phyloP scores from a whole-genome alignment of 176 grass and related monocot genomes.

The Poa annua region DNA sequence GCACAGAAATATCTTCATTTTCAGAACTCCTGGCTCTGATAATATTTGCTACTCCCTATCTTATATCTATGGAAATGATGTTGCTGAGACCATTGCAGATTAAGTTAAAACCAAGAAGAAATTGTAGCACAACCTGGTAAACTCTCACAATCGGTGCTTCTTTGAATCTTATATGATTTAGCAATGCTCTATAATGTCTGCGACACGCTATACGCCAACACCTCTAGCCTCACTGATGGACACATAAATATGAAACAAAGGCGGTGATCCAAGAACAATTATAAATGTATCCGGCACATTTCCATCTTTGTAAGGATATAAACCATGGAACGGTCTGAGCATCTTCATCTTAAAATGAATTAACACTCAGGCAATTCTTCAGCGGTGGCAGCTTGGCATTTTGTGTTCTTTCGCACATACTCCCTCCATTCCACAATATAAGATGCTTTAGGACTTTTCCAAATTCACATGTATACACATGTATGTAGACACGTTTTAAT shows the following conservation, averaged over 20 bases:
- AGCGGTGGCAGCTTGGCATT: background rate
- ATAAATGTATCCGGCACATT: background rate
- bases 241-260: background rate
- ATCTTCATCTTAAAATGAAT: conserved; percentile 24
- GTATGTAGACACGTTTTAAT: too few species aligned
- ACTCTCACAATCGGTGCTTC: background rate
- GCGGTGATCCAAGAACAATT: background rate
- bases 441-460: too few species aligned
- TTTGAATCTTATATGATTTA: background rate
- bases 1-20: conserved; percentile 16
- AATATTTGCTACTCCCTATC: conserved; percentile 1
- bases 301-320: conserved; percentile 6
- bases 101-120: conserved; percentile 17
- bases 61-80: conserved; percentile 4
- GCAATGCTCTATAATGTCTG: background rate
- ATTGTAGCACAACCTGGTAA: background rate
- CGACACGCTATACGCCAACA: background rate
- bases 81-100: conserved; percentile 5
- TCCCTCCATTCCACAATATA: too few species aligned
- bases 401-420: background rate
- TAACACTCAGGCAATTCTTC: background rate
- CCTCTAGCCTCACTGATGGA: conserved; percentile 4
- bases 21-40: conserved; percentile 7
- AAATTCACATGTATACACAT: too few species aligned
- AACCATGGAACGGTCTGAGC: background rate